These are phyloP conservation scores for Nakaseomyces nivariensis DNA, from an alignment of 1,139 yeast species.

Conservation along the genomic window DNA sequence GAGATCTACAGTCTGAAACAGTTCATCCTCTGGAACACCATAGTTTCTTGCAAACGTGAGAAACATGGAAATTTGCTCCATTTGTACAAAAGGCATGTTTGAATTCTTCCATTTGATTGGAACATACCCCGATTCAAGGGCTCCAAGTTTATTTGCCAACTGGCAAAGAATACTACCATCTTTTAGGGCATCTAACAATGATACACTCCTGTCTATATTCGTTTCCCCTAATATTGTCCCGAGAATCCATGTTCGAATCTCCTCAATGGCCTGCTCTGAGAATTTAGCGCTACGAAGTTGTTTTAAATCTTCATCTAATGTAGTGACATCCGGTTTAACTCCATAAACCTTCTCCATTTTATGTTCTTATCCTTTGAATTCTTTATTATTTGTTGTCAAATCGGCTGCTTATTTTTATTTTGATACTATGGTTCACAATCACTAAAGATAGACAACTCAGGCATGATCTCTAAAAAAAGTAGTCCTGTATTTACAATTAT, in stretches of 20 bases:
- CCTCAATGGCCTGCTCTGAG: slow-evolving; percentile 32
- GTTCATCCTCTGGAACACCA: slow-evolving; percentile 76
- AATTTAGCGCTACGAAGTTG: slow-evolving; percentile 42
- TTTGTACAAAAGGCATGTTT: slow-evolving; percentile 75
- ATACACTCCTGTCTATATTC: slow-evolving; percentile 8
- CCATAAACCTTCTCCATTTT: slow-evolving; percentile 11
- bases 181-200: slow-evolving; percentile 45
- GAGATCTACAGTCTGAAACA: slow-evolving; percentile 74
- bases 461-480: no score
- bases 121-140: slow-evolving; percentile 17
- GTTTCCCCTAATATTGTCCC: slow-evolving; percentile 26
- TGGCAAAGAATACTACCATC: slow-evolving; percentile 60
- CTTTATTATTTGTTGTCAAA: background rate
- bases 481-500: no score
- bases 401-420: no score
- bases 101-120: slow-evolving; percentile 48
- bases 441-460: no score
- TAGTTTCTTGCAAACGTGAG: slow-evolving; percentile 46
- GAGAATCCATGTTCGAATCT: slow-evolving; percentile 44
- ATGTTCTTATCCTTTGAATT: background rate
- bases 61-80: slow-evolving; percentile 79
- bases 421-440: no score
- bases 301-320: slow-evolving; percentile 48
- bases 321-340: slow-evolving; percentile 36
- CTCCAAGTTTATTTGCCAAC: slow-evolving; percentile 25